phyloP scores from a whole-genome alignment of 257 asterid species.

The Capsicum baccatum region DNA sequence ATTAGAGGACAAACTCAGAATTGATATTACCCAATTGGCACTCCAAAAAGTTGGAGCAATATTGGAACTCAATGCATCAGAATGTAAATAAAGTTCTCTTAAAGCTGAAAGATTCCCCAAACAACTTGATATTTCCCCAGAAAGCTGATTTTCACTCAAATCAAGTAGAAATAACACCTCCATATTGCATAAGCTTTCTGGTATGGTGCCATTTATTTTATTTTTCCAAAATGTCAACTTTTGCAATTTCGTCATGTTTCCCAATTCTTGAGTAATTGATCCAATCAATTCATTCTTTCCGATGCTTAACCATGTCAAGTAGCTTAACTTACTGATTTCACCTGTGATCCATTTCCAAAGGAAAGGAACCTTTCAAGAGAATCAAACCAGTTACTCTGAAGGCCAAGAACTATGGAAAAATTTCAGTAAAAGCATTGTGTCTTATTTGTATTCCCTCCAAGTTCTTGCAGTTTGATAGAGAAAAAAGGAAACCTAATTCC shows the following conservation, averaged over 20 bases:
- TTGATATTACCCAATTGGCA: conserved; percentile 18
- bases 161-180: neutral
- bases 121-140: no score
- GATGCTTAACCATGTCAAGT: neutral
- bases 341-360: neutral
- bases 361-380: neutral
- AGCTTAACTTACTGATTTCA: conserved; percentile 29
- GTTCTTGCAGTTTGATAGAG: conserved; percentile 9
- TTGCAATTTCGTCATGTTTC: conserved; percentile 22
- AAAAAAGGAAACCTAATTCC: conserved; percentile 29
- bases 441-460: neutral
- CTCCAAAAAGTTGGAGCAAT: conserved; percentile 25
- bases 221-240: neutral
- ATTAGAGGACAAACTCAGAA: conserved; percentile 10
- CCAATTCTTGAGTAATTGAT: conserved; percentile 1
- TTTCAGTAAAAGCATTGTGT: neutral
- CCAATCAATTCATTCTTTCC: neutral
- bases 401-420: conserved; percentile 4
- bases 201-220: neutral
- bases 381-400: conserved; percentile 32
- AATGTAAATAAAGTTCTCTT: neutral
- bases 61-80: neutral
- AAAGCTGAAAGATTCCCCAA: no score
- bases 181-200: neutral
- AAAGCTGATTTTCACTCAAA: no score